Conservation (phyloP, 2,329 filamentous ascomycete species). For the Coccinonectria pachysandricola region DNA sequence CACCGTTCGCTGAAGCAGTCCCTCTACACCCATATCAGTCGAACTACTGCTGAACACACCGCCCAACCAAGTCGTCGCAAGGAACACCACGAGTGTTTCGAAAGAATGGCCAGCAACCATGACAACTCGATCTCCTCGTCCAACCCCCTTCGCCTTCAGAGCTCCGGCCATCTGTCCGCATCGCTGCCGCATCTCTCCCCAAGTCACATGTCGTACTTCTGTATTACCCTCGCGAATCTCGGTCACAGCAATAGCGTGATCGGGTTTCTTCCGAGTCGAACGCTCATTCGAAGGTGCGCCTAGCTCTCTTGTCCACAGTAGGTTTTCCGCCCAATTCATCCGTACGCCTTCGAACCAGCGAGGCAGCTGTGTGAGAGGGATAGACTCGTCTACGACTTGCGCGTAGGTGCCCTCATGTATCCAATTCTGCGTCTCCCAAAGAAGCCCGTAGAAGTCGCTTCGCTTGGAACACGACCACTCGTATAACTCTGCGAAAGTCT, state of each 20-base stretch:
- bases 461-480: conserved; percentile 55
- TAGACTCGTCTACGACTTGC: conserved; percentile 56
- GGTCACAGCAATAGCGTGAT: conserved; percentile 58
- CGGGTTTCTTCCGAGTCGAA: conserved; percentile 55
- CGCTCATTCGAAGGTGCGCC: conserved; percentile 32
- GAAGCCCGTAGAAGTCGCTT: conserved; percentile 52
- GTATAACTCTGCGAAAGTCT: conserved; percentile 63
- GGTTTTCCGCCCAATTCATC: conserved; percentile 73
- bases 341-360: conserved; percentile 66
- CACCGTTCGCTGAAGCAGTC: conserved; percentile 61
- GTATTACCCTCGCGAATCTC: conserved; percentile 60
- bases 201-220: conserved; percentile 49
- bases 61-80: conserved; percentile 60
- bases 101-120: conserved; percentile 66
- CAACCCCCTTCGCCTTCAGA: conserved; percentile 54
- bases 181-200: conserved; percentile 51
- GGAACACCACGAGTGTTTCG: conserved; percentile 61
- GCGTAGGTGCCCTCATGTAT: conserved; percentile 53
- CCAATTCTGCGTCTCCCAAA: conserved; percentile 49
- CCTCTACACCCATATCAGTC: conserved; percentile 75
- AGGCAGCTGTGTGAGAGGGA: conserved; percentile 61
- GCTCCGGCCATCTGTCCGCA: conserved; percentile 54
- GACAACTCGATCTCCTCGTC: conserved; percentile 63
- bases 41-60: conserved; percentile 66
- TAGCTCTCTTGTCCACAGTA: conserved; percentile 49